Percentiles rank a stretch among this genome's conserved stretches.
Evolutionary conservation across 2,329 filamentous ascomycete genomes (phyloP).

Genomic region (Ophiostoma quercus): DNA sequence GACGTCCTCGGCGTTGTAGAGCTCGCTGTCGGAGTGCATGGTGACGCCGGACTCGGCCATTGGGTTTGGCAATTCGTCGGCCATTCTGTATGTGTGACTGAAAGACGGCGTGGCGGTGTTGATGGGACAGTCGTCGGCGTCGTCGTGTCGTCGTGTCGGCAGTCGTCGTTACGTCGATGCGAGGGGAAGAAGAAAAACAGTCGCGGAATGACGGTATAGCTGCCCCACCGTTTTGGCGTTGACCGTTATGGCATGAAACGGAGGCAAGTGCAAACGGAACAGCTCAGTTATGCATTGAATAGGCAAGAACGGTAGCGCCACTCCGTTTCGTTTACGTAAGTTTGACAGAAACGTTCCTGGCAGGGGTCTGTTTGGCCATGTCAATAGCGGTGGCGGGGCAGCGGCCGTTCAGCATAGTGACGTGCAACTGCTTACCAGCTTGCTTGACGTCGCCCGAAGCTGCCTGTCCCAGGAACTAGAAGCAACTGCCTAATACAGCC

Average conservation of each 20-base stretch:
- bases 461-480: conserved; percentile 6
- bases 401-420: neutral
- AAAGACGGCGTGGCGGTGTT: neutral
- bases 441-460: conserved; percentile 12
- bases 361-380: conserved; percentile 8
- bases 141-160: neutral
- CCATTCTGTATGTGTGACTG: conserved; percentile 40
- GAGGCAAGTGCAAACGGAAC: neutral
- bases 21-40: conserved; percentile 77
- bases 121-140: neutral
- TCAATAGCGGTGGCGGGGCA: conserved; percentile 3
- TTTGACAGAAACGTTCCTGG: neutral
- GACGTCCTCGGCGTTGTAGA: conserved; percentile 63
- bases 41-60: conserved; percentile 70
- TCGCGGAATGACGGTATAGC: conserved; percentile 13
- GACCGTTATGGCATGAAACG: neutral
- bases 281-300: neutral
- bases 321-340: neutral
- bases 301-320: neutral
- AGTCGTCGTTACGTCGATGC: neutral
- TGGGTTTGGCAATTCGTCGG: conserved; percentile 47
- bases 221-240: conserved; percentile 9
- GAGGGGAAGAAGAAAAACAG: conserved; percentile 16
- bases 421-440: neutral
- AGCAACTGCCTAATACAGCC: conserved; percentile 6